Evolutionary conservation across 805 yeast species (phyloP).

Genomic region (Lachancea mirantina): DNA sequence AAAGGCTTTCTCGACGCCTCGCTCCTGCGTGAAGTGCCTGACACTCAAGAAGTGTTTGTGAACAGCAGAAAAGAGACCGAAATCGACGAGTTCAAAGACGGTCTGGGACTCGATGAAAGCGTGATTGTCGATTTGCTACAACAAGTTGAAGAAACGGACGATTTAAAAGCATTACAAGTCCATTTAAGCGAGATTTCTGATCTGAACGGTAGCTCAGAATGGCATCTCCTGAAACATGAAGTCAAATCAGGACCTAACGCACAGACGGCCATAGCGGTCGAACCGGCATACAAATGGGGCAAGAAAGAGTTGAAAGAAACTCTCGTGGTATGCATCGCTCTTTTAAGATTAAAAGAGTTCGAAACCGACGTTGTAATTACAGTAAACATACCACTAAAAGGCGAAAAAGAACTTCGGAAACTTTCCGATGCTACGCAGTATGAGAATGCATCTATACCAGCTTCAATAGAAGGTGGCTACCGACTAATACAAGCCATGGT

Average conservation of each 20-base stretch:
- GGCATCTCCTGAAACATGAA: conserved; percentile 24
- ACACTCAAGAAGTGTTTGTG: conserved; percentile 87
- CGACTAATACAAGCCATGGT: conserved; percentile 17
- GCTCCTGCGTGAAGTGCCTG: conserved; percentile 74
- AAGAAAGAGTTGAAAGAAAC: conserved; percentile 29
- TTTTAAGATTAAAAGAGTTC: conserved; percentile 45
- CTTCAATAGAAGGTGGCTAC: conserved; percentile 16
- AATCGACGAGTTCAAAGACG: conserved; percentile 32
- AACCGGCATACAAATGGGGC: conserved; percentile 50
- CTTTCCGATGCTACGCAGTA: conserved; percentile 1
- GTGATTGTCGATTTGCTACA: conserved; percentile 63
- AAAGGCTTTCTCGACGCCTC: conserved; percentile 67
- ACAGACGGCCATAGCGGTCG: conserved; percentile 33
- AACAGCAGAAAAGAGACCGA: conserved; percentile 30
- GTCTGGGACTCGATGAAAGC: conserved; percentile 41
- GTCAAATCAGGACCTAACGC: conserved; percentile 10
- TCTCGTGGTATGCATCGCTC: conserved; percentile 47
- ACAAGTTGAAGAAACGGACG: conserved; percentile 35
- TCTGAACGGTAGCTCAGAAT: conserved; percentile 34
- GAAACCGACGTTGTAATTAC: conserved; percentile 58
- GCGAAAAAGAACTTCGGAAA: conserved; percentile 3
- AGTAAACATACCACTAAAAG: conserved; percentile 47
- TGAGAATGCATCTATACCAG: conserved; percentile 9
- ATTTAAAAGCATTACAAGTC: conserved; percentile 37
- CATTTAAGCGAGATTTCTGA: conserved; percentile 52